These are phyloP conservation scores for Fistulina hepatica DNA, from an alignment of 1,284 basidiomycete genomes.

Conservation along the genomic window DNA sequence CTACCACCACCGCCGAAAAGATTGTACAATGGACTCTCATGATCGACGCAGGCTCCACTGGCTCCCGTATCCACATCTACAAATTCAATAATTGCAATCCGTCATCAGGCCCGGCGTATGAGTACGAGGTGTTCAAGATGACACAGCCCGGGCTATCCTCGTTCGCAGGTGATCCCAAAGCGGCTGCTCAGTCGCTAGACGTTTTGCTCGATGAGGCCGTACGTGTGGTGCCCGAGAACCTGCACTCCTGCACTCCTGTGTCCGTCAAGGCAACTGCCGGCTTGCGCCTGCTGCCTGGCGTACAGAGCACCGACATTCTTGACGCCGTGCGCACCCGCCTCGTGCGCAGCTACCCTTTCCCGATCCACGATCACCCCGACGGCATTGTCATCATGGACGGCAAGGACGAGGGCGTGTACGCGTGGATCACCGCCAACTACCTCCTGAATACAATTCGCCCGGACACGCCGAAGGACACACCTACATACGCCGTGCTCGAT, in stretches of 20 bases:
- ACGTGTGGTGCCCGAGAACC: slow-evolving; percentile 56
- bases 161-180: slow-evolving; percentile 46
- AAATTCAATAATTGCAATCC: slow-evolving; percentile 89
- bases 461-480: slow-evolving; percentile 33
- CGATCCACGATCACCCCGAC: slow-evolving; percentile 43
- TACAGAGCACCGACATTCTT: slow-evolving; percentile 67
- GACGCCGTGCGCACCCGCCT: slow-evolving; percentile 64
- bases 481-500: slow-evolving; percentile 89
- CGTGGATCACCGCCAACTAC: slow-evolving; percentile 98
- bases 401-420: slow-evolving; percentile 92
- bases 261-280: slow-evolving; percentile 96
- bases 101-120: slow-evolving; percentile 55
- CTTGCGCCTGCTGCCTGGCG: slow-evolving; percentile 62
- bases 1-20: slow-evolving; percentile 29
- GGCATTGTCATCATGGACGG: slow-evolving; percentile 91
- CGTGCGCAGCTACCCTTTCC: slow-evolving; percentile 64
- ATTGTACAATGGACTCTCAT: slow-evolving; percentile 92
- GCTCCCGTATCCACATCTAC: slow-evolving; percentile 96
- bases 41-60: slow-evolving; percentile 97
- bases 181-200: slow-evolving; percentile 76
- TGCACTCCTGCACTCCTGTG: slow-evolving; percentile 76
- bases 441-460: slow-evolving; percentile 65
- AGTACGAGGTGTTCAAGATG: slow-evolving; percentile 90
- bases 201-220: slow-evolving; percentile 75
- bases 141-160: slow-evolving; percentile 74